Base-by-base conservation (phyloP, 2,329 filamentous ascomycete genomes). In the Aspergillus pseudotamarii region DNA sequence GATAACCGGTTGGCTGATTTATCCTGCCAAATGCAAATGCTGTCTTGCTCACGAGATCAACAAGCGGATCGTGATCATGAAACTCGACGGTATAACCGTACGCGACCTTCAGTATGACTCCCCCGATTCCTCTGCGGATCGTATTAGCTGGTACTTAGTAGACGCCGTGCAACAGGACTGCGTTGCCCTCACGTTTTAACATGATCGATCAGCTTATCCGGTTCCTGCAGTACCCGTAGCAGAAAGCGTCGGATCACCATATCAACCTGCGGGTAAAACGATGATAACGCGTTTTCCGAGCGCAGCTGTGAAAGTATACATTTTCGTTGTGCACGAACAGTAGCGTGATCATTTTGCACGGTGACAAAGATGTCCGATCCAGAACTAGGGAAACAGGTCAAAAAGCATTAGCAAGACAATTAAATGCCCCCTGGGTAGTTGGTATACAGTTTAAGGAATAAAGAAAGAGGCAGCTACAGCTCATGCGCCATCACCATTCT, bases 241-340 rank as follows among this genome's bases (percentile, higher is more conserved):
- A 85, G 69, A 23, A 84, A 81, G 4, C 77, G 78, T 4, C 74
- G 72, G 0, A 77, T 75, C 61, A 85, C 82, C 1, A 72, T 69
- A 32, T 84, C 78, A 60, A 55, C 10, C 14, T 55, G 51, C 84
- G 80, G 0, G 83, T n/a, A 0, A 61, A 81, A 83, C 19, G 77
- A 75, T 0, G 75, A 63, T 2, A 81, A 75, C 0, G 73, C 66
- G 0, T 69, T 63, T 38, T 80, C 81, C 0, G 82, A 79, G 1
- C 83, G 83, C 1, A 86, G 74, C 14, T 81, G 73, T 21, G 77
- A 75, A 48, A 76, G 72, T 41, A 82, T 74, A 12, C 80, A 72
- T 68, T 82, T 85, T 4, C 84, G 81, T 12, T 41, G 51, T 28
- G 8, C 51, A 23, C 21, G 51, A 28, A 55, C 34, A 3, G 14